Percentiles rank a stretch among this genome's conserved stretches.
Conservation (phyloP, 2,329 filamentous ascomycete species). For the Ophiosphaerella korrae region DNA sequence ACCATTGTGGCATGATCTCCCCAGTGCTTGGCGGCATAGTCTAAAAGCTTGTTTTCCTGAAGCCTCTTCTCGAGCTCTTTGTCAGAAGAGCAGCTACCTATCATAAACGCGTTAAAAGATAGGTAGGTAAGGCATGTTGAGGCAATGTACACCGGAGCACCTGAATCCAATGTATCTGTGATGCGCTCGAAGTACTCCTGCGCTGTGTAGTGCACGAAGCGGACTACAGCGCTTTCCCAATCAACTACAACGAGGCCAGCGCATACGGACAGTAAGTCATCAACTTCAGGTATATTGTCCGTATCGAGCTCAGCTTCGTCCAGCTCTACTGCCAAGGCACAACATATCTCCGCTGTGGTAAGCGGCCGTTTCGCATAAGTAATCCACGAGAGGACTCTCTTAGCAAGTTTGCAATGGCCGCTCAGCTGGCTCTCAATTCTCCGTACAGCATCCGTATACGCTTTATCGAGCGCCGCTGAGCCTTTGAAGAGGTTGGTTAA, state of each 20-base stretch:
- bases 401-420: slow-evolving; percentile 45
- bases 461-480: slow-evolving; percentile 4
- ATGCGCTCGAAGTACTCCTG: slow-evolving; percentile 33
- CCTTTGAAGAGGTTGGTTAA: slow-evolving; percentile 8
- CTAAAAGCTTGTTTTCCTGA: slow-evolving; percentile 26
- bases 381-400: slow-evolving; percentile 20
- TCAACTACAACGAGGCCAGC: slow-evolving; percentile 24
- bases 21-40: slow-evolving; percentile 38
- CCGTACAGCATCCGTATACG: slow-evolving; percentile 12
- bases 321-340: slow-evolving; percentile 16
- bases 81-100: slow-evolving; percentile 12
- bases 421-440: slow-evolving; percentile 49
- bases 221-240: slow-evolving; percentile 27
- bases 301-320: slow-evolving; percentile 8
- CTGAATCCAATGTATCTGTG: slow-evolving; percentile 26
- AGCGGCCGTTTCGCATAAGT: slow-evolving; percentile 17
- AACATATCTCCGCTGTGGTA: slow-evolving; percentile 17
- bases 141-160: slow-evolving; percentile 28
- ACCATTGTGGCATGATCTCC: slow-evolving; percentile 21
- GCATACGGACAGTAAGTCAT: slow-evolving; percentile 23
- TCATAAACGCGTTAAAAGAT: slow-evolving; percentile 27
- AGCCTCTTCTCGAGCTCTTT: slow-evolving; percentile 17
- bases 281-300: slow-evolving; percentile 12
- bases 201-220: slow-evolving; percentile 34
- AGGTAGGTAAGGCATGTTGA: slow-evolving; percentile 36